Evolutionary conservation across 2,329 filamentous ascomycete genomes (phyloP).

Genomic region (Ampelomyces quisqualis): DNA sequence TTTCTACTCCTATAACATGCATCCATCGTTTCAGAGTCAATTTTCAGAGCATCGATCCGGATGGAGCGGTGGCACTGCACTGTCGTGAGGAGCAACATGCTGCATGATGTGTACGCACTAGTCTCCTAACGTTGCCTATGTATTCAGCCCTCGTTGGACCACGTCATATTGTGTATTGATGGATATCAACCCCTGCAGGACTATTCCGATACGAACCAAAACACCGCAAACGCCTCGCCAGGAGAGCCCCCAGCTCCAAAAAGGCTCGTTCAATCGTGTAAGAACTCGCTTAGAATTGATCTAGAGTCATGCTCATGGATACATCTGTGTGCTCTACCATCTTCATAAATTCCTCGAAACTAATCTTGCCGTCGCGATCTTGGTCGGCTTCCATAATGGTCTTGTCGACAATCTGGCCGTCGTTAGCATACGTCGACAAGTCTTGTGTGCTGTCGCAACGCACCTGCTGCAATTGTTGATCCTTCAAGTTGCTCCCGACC

Average conservation of each 20-base stretch:
- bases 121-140: neutral
- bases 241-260: constrained; percentile 19
- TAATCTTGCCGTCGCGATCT: constrained; percentile 95
- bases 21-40: too few species aligned
- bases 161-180: constrained; percentile 24
- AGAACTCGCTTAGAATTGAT: constrained; percentile 47
- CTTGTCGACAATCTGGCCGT: constrained; percentile 88
- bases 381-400: constrained; percentile 99
- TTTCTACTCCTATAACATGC: too few species aligned
- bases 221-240: constrained; percentile 42
- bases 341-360: constrained; percentile 97
- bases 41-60: too few species aligned
- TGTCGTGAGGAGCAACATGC: too few species aligned
- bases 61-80: too few species aligned
- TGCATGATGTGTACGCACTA: too few species aligned
- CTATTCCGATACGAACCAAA: constrained; percentile 17
- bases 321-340: constrained; percentile 95
- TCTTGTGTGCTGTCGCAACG: neutral
- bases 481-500: constrained; percentile 98
- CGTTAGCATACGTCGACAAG: constrained; percentile 8
- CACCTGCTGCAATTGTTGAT: constrained; percentile 91
- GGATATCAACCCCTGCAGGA: constrained; percentile 32
- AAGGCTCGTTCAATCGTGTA: constrained; percentile 15
- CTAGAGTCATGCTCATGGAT: constrained; percentile 67
- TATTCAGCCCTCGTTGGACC: neutral